Evolutionary conservation across 306 rosid genomes (phyloP).

Genomic region (Glycine soja): DNA sequence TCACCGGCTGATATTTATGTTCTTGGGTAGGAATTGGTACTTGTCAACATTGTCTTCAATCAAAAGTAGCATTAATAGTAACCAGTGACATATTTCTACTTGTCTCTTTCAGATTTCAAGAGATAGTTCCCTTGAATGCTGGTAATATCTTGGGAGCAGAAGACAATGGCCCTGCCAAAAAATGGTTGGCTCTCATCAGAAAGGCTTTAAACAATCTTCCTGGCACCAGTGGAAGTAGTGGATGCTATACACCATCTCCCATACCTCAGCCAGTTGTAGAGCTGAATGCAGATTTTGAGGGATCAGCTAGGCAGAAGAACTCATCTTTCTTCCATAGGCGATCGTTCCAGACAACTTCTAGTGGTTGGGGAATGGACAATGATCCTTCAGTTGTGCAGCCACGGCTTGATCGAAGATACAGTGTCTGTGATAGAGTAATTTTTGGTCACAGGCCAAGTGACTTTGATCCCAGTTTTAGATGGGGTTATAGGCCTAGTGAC

Average conservation of each 20-base stretch:
- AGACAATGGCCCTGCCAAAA: slow-evolving; percentile 99
- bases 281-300: slow-evolving; percentile 95
- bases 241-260: slow-evolving; percentile 94
- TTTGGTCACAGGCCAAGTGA: slow-evolving; percentile 87
- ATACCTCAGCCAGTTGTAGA: slow-evolving; percentile 89
- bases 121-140: slow-evolving; percentile 98
- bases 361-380: slow-evolving; percentile 85
- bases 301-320: slow-evolving; percentile 93
- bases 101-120: slow-evolving; percentile 82
- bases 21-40: slow-evolving; percentile 79
- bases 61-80: slow-evolving; percentile 33
- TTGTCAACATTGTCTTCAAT: slow-evolving; percentile 12
- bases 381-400: slow-evolving; percentile 85
- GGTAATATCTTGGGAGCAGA: slow-evolving; percentile 96
- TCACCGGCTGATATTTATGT: slow-evolving; percentile 98
- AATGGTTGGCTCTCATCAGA: slow-evolving; percentile 94
- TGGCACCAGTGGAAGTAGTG: slow-evolving; percentile 80
- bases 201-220: slow-evolving; percentile 93
- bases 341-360: slow-evolving; percentile 86
- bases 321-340: slow-evolving; percentile 92
- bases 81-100: slow-evolving; percentile 35
- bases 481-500: slow-evolving; percentile 92
- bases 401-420: slow-evolving; percentile 84
- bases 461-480: slow-evolving; percentile 73
- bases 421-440: slow-evolving; percentile 95